Conservation (phyloP, 306 rosid genomes). For the Casuarina glauca region DNA sequence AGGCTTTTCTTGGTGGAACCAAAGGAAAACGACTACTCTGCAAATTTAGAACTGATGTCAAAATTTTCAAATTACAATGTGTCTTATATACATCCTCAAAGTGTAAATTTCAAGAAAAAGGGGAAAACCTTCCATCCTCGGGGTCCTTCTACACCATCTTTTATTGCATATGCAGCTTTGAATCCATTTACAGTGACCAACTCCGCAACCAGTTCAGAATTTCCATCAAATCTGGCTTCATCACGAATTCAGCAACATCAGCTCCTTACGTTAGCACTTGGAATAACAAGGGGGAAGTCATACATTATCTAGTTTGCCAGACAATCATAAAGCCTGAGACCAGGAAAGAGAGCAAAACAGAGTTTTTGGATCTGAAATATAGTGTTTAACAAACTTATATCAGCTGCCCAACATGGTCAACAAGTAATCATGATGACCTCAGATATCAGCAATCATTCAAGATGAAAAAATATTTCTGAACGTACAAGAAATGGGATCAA, state of each 20-base stretch:
- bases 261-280: conserved; percentile 38
- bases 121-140: conserved; percentile 89
- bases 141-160: conserved; percentile 96
- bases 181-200: conserved; percentile 80
- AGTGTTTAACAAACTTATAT: not conserved
- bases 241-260: conserved; percentile 56
- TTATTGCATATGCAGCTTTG: conserved; percentile 91
- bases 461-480: not conserved
- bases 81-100: not conserved
- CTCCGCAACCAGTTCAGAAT: conserved; percentile 94
- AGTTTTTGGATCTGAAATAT: not conserved
- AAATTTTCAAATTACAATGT: conserved; percentile 1
- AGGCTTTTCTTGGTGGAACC: conserved; percentile 53
- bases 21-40: conserved; percentile 94
- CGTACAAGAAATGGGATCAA: not conserved
- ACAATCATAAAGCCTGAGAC: conserved; percentile 1
- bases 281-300: conserved; percentile 6
- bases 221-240: conserved; percentile 99
- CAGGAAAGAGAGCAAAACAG: not conserved
- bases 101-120: conserved; percentile 8
- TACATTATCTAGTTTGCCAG: not conserved
- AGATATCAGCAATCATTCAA: not conserved
- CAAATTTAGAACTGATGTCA: conserved; percentile 32
- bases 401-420: not conserved
- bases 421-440: not conserved